Evolutionary conservation across 2,329 filamentous ascomycete species (phyloP).

Genomic region (Bretziella fagacearum): DNA sequence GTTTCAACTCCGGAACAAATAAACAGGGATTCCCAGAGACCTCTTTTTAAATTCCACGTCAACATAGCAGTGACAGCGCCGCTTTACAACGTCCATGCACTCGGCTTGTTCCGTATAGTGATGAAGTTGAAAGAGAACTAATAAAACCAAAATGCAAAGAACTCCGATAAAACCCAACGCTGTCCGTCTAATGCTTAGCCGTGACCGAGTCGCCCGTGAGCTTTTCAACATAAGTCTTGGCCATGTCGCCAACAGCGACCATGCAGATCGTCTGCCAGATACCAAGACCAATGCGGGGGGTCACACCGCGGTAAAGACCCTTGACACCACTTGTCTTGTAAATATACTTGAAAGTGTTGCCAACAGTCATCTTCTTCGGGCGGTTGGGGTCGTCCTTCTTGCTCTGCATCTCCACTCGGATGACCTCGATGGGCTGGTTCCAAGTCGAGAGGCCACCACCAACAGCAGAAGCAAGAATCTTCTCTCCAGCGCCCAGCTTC

Average conservation of each 20-base stretch:
- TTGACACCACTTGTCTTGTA: slow-evolving; percentile 75
- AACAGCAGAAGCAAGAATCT: slow-evolving; percentile 69
- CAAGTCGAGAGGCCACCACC: slow-evolving; percentile 92
- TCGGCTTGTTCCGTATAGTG: no score
- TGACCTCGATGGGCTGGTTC: slow-evolving; percentile 99
- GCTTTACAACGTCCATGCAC: no score
- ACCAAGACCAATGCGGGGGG: slow-evolving; percentile 82
- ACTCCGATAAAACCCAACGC: slow-evolving; percentile 5
- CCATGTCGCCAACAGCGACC: slow-evolving; percentile 96
- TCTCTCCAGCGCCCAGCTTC: slow-evolving; percentile 66
- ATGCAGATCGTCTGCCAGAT: slow-evolving; percentile 99
- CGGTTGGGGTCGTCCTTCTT: slow-evolving; percentile 96
- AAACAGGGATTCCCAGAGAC: no score
- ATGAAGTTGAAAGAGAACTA: not conserved
- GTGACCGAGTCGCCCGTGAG: slow-evolving; percentile 46
- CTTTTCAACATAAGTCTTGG: slow-evolving; percentile 50
- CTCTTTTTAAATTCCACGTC: no score
- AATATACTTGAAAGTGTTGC: slow-evolving; percentile 72
- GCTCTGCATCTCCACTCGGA: slow-evolving; percentile 99
- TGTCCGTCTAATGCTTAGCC: slow-evolving; percentile 42
- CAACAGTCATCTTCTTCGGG: slow-evolving; percentile 97
- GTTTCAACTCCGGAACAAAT: no score
- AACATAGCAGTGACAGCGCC: no score
- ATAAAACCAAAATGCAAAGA: not conserved
- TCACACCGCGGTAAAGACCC: slow-evolving; percentile 89